Evolutionary conservation across 768 basidiomycete genomes (phyloP).

Genomic region (Floccularia luteovirens): DNA sequence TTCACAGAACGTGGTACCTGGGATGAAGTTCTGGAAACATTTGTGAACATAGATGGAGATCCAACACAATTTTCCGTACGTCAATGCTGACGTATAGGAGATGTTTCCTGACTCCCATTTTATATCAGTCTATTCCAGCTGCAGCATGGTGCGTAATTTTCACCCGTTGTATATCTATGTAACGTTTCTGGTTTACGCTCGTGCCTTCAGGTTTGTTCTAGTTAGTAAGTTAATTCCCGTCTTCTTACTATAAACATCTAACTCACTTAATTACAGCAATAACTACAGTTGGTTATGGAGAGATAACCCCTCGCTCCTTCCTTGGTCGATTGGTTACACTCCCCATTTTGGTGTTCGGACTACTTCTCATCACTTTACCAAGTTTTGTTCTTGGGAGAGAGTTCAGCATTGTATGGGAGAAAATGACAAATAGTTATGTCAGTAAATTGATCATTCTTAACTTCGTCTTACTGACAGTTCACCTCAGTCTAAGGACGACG

Average conservation of each 20-base stretch:
- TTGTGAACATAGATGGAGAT: slow-evolving; percentile 81
- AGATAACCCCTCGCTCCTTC: slow-evolving; percentile 83
- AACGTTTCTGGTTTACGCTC: slow-evolving; percentile 1
- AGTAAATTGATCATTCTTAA: slow-evolving; percentile 7
- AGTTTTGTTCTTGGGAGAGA: slow-evolving; percentile 89
- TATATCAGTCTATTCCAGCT: slow-evolving; percentile 26
- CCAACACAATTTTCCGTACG: slow-evolving; percentile 70
- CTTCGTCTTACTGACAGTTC: slow-evolving; percentile 3
- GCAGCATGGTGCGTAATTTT: slow-evolving; percentile 51
- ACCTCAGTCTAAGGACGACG: slow-evolving; percentile 5
- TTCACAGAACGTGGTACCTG: slow-evolving; percentile 89
- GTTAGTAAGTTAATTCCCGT: slow-evolving; percentile 51
- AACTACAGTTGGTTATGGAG: slow-evolving; percentile 87
- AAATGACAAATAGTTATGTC: slow-evolving; percentile 51
- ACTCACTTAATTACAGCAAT: slow-evolving; percentile 43
- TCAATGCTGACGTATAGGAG: neutral
- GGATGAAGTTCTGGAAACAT: slow-evolving; percentile 74
- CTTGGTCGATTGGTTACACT: slow-evolving; percentile 83
- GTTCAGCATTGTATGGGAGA: slow-evolving; percentile 87
- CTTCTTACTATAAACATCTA: neutral
- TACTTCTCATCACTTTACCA: slow-evolving; percentile 84
- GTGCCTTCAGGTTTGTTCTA: slow-evolving; percentile 51
- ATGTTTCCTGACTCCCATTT: neutral
- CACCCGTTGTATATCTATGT: neutral
- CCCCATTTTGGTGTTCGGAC: slow-evolving; percentile 80